Evolutionary conservation across 768 basidiomycete species (phyloP), one percentile per base, ranked within the genome.

Genomic region (Clavulina sp.): DNA sequence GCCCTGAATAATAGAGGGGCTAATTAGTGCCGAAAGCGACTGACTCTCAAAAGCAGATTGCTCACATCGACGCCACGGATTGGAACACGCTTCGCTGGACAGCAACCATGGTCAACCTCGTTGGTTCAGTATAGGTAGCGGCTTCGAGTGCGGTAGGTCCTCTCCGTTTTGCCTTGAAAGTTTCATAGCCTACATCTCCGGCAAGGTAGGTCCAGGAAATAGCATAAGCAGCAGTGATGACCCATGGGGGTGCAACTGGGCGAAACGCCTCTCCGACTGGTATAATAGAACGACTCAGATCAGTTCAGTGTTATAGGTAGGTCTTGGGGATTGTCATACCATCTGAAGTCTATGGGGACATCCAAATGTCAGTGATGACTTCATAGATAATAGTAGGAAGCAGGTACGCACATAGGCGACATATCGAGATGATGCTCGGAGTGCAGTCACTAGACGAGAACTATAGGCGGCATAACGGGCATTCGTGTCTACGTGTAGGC

Each of bases 191-290:
- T 40, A 85, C 83, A 60, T 87, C 85, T 34, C 73, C 82, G 16
- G 71, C 70, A 40, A 88, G 73, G 65, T 89, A 89, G 46, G 81
- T 59, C 84, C 84, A 86, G 0, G 81, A 84, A 49, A 87, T 65
- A 13, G 81, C 84, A 60, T 89, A 89, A 19, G 44, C 49, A n/a
- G 81, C 81, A 2, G 74, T 75, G 9, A 89, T 84, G 16, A 81
- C 54, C 62, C 71, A 72, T 1, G 85, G 80, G 33, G 75, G 74
- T 2, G 85, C 80, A 32, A 87, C 74, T 1, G 84, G 84, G 6
- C 85, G 70, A 62, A 87, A 86, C 1, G 84, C 80, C 65, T 87
- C 85, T 43, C 85, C 85, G 24, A 86, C 68, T 60, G 85, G 84
- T n/a, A n/a, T n/a, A n/a, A n/a, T n/a, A n/a, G n/a, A n/a, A n/a